Conservation (phyloP, 257 asterid species). For the Przewalskia tangutica region DNA sequence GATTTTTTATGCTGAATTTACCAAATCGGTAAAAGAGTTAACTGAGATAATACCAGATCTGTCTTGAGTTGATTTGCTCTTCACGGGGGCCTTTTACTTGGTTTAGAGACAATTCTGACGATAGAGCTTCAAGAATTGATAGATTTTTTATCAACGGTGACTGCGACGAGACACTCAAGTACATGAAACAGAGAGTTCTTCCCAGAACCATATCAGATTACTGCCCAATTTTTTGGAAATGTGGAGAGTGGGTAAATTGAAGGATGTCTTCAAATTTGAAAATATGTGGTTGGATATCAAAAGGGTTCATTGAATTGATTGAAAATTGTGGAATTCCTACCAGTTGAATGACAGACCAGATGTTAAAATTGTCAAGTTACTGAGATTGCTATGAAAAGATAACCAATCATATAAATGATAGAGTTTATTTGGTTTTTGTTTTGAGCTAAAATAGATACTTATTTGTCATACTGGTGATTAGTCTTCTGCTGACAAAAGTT, state of each 20-base stretch:
- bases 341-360: neutral
- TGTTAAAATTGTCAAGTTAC: neutral
- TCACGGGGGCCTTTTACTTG: neutral
- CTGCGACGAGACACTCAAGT: neutral
- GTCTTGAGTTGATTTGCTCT: neutral
- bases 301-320: neutral
- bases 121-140: neutral
- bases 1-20: neutral
- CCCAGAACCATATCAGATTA: neutral
- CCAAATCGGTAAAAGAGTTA: neutral
- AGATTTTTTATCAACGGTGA: neutral
- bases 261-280: neutral
- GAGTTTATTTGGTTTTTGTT: neutral
- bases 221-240: neutral
- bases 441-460: neutral
- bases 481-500: neutral
- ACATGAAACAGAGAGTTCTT: neutral
- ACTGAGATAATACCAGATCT: neutral
- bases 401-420: neutral
- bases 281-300: neutral
- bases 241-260: neutral
- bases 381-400: neutral
- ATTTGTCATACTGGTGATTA: neutral
- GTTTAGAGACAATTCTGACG: neutral
- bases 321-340: neutral